Base-by-base conservation (phyloP, 305 asterid species). In the Caryopteris hybrid region DNA sequence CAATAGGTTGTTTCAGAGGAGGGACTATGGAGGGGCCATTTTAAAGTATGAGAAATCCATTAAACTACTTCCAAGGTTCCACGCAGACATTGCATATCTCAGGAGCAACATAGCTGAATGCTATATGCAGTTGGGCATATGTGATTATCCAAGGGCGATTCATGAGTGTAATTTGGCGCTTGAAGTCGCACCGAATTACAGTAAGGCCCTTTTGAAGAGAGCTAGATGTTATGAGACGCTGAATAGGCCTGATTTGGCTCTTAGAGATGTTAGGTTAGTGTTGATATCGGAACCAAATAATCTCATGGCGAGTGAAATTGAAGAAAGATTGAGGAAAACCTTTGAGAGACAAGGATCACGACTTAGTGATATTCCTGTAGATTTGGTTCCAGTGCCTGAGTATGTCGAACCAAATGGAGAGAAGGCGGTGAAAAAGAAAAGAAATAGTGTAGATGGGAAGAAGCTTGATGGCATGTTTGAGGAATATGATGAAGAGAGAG, bases 21-120 rank as follows among this genome's bases (percentile, higher is more conserved):
- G 88, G 81, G 97, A 89, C 34, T 78, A 77, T 56, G 87, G 88
- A 64, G 95, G 92, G 13, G 92, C 98, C 14, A 72, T 90, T 69
- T 29, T 89, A 14, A 92, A 83, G 64, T 92, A 86, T 56, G 97
- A 90, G 61, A 90, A 86, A 74, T 88, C 97, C 1, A 76, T 92
- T 12, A 89, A 92, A 56, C 66, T 92, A 74, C 96, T 92, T 41
- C 98, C 98, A 0, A 72, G 81, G 50, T 86, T 80, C 77, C 98
- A 92, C 65, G 66, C 86, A 1, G 97, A 92, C 34, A 86, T 92
- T 16, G 84, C 97, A 0, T 79, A 83, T 64, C 83, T 92, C 8
- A 80, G 92, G 58, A 87, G 96, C 52, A 89, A 89, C 71, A 82
- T 92, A 82, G 96, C 98, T 0, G 92, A 88, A n/a, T 89, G 98